Base-by-base conservation (phyloP, 169 alveolate genomes). In the Sarcocystis neurona region DNA sequence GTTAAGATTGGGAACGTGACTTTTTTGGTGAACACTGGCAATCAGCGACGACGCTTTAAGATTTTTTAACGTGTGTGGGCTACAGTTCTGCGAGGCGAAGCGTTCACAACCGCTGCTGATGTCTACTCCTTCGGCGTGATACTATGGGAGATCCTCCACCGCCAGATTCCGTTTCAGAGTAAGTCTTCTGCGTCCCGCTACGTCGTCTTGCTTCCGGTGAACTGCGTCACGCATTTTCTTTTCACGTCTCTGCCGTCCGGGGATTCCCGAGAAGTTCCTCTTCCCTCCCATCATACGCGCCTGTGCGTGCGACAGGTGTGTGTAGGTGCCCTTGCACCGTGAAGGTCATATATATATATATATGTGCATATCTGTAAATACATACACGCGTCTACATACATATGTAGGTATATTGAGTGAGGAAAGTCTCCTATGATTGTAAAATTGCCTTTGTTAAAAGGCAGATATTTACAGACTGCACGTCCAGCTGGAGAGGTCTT, bases 51-150 rank as follows among this genome's bases (percentile, higher is more conserved):
- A n/a, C n/a, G n/a, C 66, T 53, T 53, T 53, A 12, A 15, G 12
- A 12, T 53, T 53, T 53, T 47, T 82, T 46, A 20, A 10, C 15
- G 58, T 34, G 8, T 41, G 6, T n/a, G 15, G 18, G 30, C 32
- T 88, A 68, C 92, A 88, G 92, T 88, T 92, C 85, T 95, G 18
- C 92, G 97, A 46, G 96, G 97, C 15, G 96, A 95, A 68, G 94
- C 93, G 37, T 94, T 94, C 85, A 89, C 93, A 10, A 92, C 82
- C 58, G 92, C 96, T 2, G 94, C 97, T 2, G 97, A 95, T 63
- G 97, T 95, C 15, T 95, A 94, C 48, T 91, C 95, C 66, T 95
- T 92, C 88, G 97, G 97, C 46, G 88, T 94, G 34, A 91, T 95
- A 2, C 84, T 95, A 37, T 95, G 97, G 97, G 97, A 95, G 75